Conservation (phyloP, 805 yeast species). For the Wickerhamia fluorescens region DNA sequence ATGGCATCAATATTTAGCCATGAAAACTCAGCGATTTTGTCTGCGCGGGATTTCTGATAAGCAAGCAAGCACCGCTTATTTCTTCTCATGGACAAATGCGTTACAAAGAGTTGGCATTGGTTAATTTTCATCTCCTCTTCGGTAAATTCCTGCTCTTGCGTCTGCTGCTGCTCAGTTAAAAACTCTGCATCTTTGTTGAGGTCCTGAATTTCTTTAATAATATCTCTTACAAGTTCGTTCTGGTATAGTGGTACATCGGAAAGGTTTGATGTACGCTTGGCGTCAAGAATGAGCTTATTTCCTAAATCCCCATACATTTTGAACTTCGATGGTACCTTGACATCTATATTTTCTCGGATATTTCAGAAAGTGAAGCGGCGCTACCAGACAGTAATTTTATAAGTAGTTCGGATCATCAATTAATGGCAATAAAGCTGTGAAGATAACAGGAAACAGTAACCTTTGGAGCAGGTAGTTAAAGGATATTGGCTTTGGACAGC, state of each 20-base stretch:
- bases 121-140: slow-evolving; percentile 40
- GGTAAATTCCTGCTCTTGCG: slow-evolving; percentile 12
- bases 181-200: slow-evolving; percentile 51
- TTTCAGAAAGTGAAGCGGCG: too few species aligned
- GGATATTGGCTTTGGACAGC: too few species aligned
- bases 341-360: too few species aligned
- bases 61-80: slow-evolving; percentile 88
- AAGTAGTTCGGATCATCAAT: too few species aligned
- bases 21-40: slow-evolving; percentile 54
- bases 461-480: too few species aligned
- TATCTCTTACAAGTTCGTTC: slow-evolving; percentile 60
- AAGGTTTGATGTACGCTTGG: slow-evolving; percentile 67
- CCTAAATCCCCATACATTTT: slow-evolving; percentile 87
- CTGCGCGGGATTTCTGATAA: slow-evolving; percentile 67
- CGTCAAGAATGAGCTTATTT: slow-evolving; percentile 75
- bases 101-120: slow-evolving; percentile 61
- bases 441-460: too few species aligned
- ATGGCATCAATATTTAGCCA: slow-evolving; percentile 65
- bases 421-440: too few species aligned
- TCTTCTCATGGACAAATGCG: slow-evolving; percentile 71
- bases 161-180: slow-evolving; percentile 25
- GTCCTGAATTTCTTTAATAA: slow-evolving; percentile 65
- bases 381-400: too few species aligned
- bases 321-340: too few species aligned
- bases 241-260: slow-evolving; percentile 65